Evolutionary conservation across 2,329 filamentous ascomycete genomes (phyloP).

Genomic region (Pleurostoma richardsiae): DNA sequence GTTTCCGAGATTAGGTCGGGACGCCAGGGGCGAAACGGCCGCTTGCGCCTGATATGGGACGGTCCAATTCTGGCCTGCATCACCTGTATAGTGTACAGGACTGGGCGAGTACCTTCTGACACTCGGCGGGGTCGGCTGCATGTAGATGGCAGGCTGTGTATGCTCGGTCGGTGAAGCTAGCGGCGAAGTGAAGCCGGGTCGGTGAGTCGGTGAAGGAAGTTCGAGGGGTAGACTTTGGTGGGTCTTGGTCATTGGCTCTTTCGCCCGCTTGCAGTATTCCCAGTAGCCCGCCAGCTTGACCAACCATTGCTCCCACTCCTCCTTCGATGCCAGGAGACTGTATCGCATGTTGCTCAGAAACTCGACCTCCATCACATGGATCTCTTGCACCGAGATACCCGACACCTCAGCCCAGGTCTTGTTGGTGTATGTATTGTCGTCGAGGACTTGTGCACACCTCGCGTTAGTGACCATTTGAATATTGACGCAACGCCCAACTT

Average conservation of each 20-base stretch:
- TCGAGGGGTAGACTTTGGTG: conserved; percentile 20
- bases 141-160: conserved; percentile 14
- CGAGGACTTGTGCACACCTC: conserved; percentile 57
- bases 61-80: conserved; percentile 29
- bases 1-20: conserved; percentile 34
- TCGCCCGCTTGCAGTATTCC: conserved; percentile 72
- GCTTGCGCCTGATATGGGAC: conserved; percentile 30
- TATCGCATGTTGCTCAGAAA: conserved; percentile 99
- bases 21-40: conserved; percentile 41
- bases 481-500: conserved; percentile 21
- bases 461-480: conserved; percentile 1
- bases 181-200: conserved; percentile 36
- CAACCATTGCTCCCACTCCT: conserved; percentile 86
- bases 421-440: conserved; percentile 99
- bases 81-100: conserved; percentile 13
- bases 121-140: conserved; percentile 27
- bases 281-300: conserved; percentile 75
- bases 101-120: conserved; percentile 33
- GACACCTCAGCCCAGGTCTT: conserved; percentile 99
- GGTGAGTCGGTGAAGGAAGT: conserved; percentile 31
- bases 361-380: conserved; percentile 99
- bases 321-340: conserved; percentile 78
- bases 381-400: conserved; percentile 86
- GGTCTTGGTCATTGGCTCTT: conserved; percentile 28
- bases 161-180: conserved; percentile 39